These are phyloP conservation scores for Aspergillus caelatus DNA, from an alignment of 2,329 filamentous ascomycete species.

Conservation along the genomic window DNA sequence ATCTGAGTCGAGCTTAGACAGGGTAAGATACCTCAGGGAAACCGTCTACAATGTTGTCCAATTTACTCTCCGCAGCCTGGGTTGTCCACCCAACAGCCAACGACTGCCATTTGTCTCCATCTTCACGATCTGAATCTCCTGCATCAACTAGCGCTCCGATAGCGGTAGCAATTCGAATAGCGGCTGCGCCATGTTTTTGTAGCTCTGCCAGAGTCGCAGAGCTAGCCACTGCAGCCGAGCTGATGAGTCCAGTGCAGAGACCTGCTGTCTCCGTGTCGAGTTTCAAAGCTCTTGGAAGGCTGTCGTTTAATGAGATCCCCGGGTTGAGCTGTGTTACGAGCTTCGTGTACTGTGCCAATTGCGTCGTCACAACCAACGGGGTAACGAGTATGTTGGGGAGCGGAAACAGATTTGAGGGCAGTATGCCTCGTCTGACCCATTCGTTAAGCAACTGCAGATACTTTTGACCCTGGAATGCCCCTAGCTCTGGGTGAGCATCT, in stretches of 20 bases:
- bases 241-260: constrained; percentile 47
- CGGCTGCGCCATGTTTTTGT: constrained; percentile 38
- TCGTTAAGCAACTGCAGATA: neutral
- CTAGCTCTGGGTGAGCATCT: neutral
- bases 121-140: constrained; percentile 23
- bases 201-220: constrained; percentile 31
- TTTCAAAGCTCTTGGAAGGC: neutral
- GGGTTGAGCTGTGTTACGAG: neutral
- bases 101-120: constrained; percentile 16
- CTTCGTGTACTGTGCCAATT: constrained; percentile 38
- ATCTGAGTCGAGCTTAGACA: neutral
- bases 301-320: neutral
- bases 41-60: constrained; percentile 20
- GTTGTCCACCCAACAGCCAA: constrained; percentile 23
- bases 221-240: constrained; percentile 40
- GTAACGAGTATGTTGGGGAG: constrained; percentile 38
- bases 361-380: constrained; percentile 43
- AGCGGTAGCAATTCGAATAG: constrained; percentile 44
- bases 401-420: neutral
- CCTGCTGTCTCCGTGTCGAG: constrained; percentile 33
- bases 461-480: neutral
- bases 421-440: neutral
- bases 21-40: constrained; percentile 22
- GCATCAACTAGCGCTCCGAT: constrained; percentile 44
- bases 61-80: neutral